Evolutionary conservation across 176 grass and related monocot genomes (phyloP), one percentile per base, ranked within the genome.

Genomic region (Puccinellia tenuiflora): DNA sequence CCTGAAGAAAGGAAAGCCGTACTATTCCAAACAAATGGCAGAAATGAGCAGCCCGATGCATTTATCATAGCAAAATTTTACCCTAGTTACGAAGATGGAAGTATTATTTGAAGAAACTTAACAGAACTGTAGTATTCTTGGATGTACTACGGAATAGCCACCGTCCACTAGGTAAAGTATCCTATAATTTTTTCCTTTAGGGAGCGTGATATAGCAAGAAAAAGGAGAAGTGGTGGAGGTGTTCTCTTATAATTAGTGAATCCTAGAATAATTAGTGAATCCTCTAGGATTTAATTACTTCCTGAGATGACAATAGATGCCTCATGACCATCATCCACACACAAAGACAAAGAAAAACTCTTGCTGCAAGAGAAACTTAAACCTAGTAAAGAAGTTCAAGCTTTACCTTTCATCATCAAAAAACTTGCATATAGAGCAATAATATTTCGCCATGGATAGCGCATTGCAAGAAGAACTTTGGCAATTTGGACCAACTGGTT

Each of bases 401-500:
- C 3, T 67, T 79, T 89, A 97, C 95, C 95, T 92, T 84, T 94
- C 92, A 68, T 97, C 95, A 10, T 97, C 95, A 78, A 97, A 97
- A 85, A 97, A 94, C 38, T 91, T 97, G 90, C 95, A 97, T 87
- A 92, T 89, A 67, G 75, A 92, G 72, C 95, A 97, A 74, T 92
- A 92, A 48, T 97, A 94, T 60, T 91, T 94, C 28, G 92, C 92
- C 88, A 97, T 97, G 25, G 92, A 91, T 53, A 92, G 76, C 54
- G 81, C 86, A 76, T 84, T 84, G 80, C 95, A 97, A 21, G 90
- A 88, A 54, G 84, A 75, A 13, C 40, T 94, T 63, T 69, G 74
- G 52, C 95, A 97, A 79, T 78, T 91, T 62, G 88, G 90, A 76
- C 88, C 85, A 71, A 97, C 81, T 13, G 90, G 90, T 75, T 97